Percentiles rank a stretch among this genome's conserved stretches.
These are phyloP conservation scores for Akanthomyces muscarius DNA, from an alignment of 2,329 filamentous ascomycete genomes.

Conservation along the genomic window DNA sequence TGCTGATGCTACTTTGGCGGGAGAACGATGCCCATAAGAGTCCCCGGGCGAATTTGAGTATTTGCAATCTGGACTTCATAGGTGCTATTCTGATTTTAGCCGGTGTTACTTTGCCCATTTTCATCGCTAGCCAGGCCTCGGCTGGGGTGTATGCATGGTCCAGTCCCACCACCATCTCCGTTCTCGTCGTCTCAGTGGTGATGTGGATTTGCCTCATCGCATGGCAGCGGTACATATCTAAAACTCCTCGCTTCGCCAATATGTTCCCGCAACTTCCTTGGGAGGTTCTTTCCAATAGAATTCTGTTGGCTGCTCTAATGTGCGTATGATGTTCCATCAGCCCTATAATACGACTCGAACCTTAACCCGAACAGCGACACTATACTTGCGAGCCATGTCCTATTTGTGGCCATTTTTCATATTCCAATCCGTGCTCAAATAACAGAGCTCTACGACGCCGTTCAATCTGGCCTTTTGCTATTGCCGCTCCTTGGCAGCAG, in stretches of 20 bases:
- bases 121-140: not conserved
- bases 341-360: not conserved
- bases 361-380: not conserved
- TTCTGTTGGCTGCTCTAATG: not conserved
- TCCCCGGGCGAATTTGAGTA: not conserved
- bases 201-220: not conserved
- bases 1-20: not conserved
- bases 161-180: not conserved
- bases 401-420: not conserved
- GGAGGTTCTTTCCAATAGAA: not conserved
- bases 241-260: not conserved
- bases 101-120: not conserved
- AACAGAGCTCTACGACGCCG: not conserved
- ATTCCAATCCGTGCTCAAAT: not conserved
- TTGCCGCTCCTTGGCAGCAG: not conserved
- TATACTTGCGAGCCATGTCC: not conserved
- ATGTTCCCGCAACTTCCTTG: not conserved
- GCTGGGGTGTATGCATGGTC: not conserved
- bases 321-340: not conserved
- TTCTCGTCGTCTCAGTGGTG: not conserved
- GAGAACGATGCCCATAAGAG: not conserved
- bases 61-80: not conserved
- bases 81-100: not conserved
- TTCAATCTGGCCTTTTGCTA: not conserved
- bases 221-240: not conserved